Percentiles rank a stretch among this genome's conserved stretches.
phyloP scores from a whole-genome alignment of 768 basidiomycete genomes.

The Cantharellus anzutake region DNA sequence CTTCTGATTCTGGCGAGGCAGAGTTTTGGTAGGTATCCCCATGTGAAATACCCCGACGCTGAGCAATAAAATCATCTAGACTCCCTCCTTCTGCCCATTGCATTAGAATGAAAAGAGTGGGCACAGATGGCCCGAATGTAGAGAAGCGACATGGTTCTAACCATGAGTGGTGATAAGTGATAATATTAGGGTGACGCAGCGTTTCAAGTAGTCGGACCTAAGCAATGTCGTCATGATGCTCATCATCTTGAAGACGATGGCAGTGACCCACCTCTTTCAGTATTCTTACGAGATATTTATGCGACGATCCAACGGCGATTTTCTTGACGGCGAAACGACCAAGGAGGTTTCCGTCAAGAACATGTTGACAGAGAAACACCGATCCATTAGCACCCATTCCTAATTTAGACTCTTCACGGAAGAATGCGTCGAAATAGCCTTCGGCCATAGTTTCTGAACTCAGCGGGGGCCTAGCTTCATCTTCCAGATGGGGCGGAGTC shows the following conservation, averaged over 20 bases:
- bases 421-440: slow-evolving; percentile 86
- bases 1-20: slow-evolving; percentile 7
- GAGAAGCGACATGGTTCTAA: slow-evolving; percentile 75
- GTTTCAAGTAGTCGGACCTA: slow-evolving; percentile 72
- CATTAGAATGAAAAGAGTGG: slow-evolving; percentile 77
- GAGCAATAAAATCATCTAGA: slow-evolving; percentile 64
- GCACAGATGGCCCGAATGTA: slow-evolving; percentile 71
- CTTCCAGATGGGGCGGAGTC: slow-evolving; percentile 18
- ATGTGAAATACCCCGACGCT: slow-evolving; percentile 41
- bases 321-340: slow-evolving; percentile 95
- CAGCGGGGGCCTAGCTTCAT: not conserved
- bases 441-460: slow-evolving; percentile 61
- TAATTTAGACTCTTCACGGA: slow-evolving; percentile 69
- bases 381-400: slow-evolving; percentile 93
- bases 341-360: slow-evolving; percentile 71
- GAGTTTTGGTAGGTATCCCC: not conserved
- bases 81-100: slow-evolving; percentile 80
- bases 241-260: not conserved
- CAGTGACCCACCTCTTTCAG: slow-evolving; percentile 42
- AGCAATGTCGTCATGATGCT: not conserved
- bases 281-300: slow-evolving; percentile 66
- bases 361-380: slow-evolving; percentile 81
- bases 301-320: slow-evolving; percentile 84
- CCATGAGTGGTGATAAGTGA: slow-evolving; percentile 94
- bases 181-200: slow-evolving; percentile 79